phyloP scores from a whole-genome alignment of 495 filamentous ascomycete genomes.

The Podospora australis region DNA sequence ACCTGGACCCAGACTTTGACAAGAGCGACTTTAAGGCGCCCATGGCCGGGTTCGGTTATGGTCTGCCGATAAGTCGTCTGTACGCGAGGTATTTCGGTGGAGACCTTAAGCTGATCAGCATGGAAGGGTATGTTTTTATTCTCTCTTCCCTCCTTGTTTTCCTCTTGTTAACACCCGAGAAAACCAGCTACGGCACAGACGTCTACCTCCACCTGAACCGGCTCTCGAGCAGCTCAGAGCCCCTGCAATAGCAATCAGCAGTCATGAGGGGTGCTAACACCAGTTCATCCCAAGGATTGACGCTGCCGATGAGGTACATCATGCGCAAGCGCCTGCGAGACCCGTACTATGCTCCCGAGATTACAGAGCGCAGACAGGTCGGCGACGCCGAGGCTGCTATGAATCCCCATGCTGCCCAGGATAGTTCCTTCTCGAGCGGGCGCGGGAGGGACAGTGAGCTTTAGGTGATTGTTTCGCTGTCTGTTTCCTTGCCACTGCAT shows the following conservation, averaged over 20 bases:
- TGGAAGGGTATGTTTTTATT: slow-evolving; percentile 81
- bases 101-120: slow-evolving; percentile 94
- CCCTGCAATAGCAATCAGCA: slow-evolving; percentile 96
- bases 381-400: slow-evolving; percentile 73
- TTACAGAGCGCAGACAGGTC: slow-evolving; percentile 80
- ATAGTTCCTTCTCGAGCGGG: not conserved
- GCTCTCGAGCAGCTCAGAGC: slow-evolving; percentile 89
- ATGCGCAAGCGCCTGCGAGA: slow-evolving; percentile 53
- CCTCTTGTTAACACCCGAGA: not conserved
- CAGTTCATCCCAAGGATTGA: slow-evolving; percentile 79
- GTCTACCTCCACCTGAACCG: slow-evolving; percentile 97
- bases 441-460: slow-evolving; percentile 19
- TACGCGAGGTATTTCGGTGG: slow-evolving; percentile 98
- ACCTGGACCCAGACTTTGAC: slow-evolving; percentile 93
- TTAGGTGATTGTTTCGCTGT: not conserved
- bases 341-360: slow-evolving; percentile 42
- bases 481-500: not conserved
- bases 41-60: slow-evolving; percentile 98
- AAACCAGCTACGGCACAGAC: slow-evolving; percentile 84
- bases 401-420: slow-evolving; percentile 17
- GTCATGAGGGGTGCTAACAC: slow-evolving; percentile 67
- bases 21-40: slow-evolving; percentile 99
- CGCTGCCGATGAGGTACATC: slow-evolving; percentile 54
- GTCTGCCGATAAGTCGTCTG: slow-evolving; percentile 83
- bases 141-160: not conserved